Conservation (phyloP, 2,329 filamentous ascomycete genomes). For the Monosporascus cannonballus region DNA sequence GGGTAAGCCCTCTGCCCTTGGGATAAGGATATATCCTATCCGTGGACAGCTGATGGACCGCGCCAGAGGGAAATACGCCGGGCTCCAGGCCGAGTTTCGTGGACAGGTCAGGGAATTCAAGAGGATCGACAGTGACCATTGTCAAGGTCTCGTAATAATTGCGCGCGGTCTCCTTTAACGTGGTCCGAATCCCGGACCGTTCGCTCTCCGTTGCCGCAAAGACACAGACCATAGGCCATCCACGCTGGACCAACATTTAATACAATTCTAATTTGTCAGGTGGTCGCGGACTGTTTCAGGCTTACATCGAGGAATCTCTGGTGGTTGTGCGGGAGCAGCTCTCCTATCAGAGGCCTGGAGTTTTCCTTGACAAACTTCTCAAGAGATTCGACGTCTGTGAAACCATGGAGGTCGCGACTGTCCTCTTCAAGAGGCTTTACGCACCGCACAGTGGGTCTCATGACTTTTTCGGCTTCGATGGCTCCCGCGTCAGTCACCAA, state of each 20-base stretch:
- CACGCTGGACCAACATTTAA: constrained; percentile 16
- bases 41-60: constrained; percentile 30
- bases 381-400: constrained; percentile 13
- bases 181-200: constrained; percentile 22
- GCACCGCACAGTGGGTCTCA: constrained; percentile 20
- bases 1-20: constrained; percentile 20
- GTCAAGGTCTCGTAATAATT: constrained; percentile 29
- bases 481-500: constrained; percentile 11
- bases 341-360: constrained; percentile 25
- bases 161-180: constrained; percentile 25
- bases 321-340: constrained; percentile 26
- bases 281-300: neutral
- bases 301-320: constrained; percentile 29
- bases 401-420: constrained; percentile 9
- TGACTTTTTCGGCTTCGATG: constrained; percentile 8
- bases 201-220: constrained; percentile 25
- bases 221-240: constrained; percentile 32
- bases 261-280: neutral
- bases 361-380: constrained; percentile 20
- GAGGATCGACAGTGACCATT: constrained; percentile 28
- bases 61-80: constrained; percentile 23
- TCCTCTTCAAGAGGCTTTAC: constrained; percentile 25
- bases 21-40: constrained; percentile 30
- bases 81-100: constrained; percentile 25
- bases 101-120: constrained; percentile 29